phyloP scores from a whole-genome alignment of 2,329 filamentous ascomycete genomes.

The Sphaerulina populicola region DNA sequence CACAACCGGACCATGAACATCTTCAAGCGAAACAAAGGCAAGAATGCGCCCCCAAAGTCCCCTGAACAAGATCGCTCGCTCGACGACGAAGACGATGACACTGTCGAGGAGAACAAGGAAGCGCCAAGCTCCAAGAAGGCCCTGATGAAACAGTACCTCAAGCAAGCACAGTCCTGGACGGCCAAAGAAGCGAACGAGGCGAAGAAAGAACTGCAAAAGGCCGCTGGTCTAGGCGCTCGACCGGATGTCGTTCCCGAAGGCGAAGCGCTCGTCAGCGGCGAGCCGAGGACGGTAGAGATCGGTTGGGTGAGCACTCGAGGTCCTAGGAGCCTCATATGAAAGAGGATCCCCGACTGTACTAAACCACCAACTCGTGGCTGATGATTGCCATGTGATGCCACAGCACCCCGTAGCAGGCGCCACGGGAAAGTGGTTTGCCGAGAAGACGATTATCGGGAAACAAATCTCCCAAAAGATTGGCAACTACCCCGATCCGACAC shows the following conservation, averaged over 20 bases:
- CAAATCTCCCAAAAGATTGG: slow-evolving; percentile 13
- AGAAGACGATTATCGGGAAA: slow-evolving; percentile 16
- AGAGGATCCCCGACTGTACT: too few relatives aligned
- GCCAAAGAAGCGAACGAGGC: slow-evolving; percentile 13
- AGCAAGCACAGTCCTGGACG: slow-evolving; percentile 14
- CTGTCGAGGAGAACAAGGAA: slow-evolving; percentile 1
- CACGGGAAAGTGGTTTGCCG: slow-evolving; percentile 16
- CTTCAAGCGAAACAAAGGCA: slow-evolving; percentile 13
- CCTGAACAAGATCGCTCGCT: neutral
- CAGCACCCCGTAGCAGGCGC: slow-evolving; percentile 14
- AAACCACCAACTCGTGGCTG: too few relatives aligned
- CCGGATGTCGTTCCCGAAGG: slow-evolving; percentile 14
- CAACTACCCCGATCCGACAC: slow-evolving; percentile 19
- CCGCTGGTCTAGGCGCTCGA: slow-evolving; percentile 10
- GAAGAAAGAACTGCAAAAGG: slow-evolving; percentile 11
- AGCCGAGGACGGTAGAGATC: slow-evolving; percentile 12
- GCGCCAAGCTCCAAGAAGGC: neutral
- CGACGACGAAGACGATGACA: slow-evolving; percentile 1
- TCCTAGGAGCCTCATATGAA: neutral
- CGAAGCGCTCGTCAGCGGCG: slow-evolving; percentile 12
- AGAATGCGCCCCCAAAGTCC: neutral
- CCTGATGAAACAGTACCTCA: slow-evolving; percentile 3
- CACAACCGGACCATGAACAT: slow-evolving; percentile 7
- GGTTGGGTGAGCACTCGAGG: slow-evolving; percentile 8
- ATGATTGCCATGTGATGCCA: neutral